A percentile compares a stretch with the other conserved stretches of the same genome.
phyloP scores from a whole-genome alignment of 345 rosid species.

The Syzygium oleosum region DNA sequence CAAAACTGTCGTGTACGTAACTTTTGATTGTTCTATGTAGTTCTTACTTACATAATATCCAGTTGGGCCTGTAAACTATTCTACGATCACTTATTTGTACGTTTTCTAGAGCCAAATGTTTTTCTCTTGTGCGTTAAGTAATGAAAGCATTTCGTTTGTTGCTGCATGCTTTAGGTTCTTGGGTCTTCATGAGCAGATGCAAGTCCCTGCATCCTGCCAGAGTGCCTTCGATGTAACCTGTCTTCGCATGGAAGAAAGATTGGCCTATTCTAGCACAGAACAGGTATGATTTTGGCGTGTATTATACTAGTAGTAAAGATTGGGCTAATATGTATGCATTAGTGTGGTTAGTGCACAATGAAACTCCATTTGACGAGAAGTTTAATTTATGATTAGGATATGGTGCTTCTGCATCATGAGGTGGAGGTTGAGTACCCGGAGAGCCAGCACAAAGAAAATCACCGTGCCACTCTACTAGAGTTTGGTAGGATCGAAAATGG shows the following conservation, averaged over 20 bases:
- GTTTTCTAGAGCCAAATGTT: neutral
- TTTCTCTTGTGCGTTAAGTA: neutral
- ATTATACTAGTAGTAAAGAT: neutral
- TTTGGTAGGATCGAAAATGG: constrained; percentile 60
- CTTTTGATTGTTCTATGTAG: neutral
- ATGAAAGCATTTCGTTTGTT: neutral
- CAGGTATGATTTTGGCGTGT: constrained; percentile 33
- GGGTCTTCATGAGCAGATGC: constrained; percentile 56
- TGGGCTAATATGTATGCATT: neutral
- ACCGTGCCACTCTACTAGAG: constrained; percentile 66
- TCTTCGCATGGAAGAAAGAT: constrained; percentile 72
- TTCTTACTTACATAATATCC: neutral
- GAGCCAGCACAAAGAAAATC: constrained; percentile 37
- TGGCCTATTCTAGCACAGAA: constrained; percentile 62
- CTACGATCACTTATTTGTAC: no score
- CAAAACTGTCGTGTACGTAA: constrained; percentile 60
- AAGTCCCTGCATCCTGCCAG: constrained; percentile 54
- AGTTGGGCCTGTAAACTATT: neutral
- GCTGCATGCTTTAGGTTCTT: constrained; percentile 36
- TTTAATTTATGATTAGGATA: constrained; percentile 45
- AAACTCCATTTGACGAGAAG: neutral
- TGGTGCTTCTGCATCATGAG: constrained; percentile 92
- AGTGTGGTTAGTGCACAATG: neutral
- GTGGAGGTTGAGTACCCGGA: constrained; percentile 75
- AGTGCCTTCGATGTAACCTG: constrained; percentile 60